Conservation (phyloP, 108 stramenopile genomes). For the Skeletonema marinoi region DNA sequence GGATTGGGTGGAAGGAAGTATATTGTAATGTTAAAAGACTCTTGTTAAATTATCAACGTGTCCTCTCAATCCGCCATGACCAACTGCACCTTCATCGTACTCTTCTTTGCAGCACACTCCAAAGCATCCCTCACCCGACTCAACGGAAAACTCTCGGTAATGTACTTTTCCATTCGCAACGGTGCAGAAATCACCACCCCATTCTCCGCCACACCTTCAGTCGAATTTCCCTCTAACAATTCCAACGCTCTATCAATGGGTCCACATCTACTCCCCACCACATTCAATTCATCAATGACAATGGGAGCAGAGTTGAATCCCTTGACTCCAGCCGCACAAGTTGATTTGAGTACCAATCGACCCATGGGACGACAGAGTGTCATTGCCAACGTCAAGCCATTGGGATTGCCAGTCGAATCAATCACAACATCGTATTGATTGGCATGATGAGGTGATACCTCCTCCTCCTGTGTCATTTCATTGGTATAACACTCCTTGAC, state of each 20-base stretch:
- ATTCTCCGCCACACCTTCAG: conserved; percentile 4
- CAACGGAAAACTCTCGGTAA: conserved; percentile 69
- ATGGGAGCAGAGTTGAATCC: conserved; percentile 76
- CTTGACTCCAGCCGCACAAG: conserved; percentile 64
- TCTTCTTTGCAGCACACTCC: conserved; percentile 60
- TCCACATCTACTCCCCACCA: conserved; percentile 75
- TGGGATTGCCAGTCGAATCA: conserved; percentile 76
- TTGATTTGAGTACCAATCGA: conserved; percentile 70
- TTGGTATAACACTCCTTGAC: conserved; percentile 53
- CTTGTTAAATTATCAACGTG: too few species aligned
- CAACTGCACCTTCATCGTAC: conserved; percentile 76
- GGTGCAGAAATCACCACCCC: conserved; percentile 12
- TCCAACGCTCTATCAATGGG: conserved; percentile 68
- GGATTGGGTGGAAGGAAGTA: too few species aligned
- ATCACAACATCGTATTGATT: conserved; percentile 72
- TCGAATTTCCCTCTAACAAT: conserved; percentile 39
- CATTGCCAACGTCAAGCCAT: conserved; percentile 58
- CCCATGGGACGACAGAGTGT: conserved; percentile 76
- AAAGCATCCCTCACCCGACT: conserved; percentile 61
- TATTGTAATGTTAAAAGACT: too few species aligned
- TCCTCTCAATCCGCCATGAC: conserved; percentile 18
- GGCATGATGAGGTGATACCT: conserved; percentile 42
- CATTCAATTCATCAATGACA: conserved; percentile 78
- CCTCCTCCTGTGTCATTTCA: conserved; percentile 19
- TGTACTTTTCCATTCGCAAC: conserved; percentile 60